Evolutionary conservation across 371 early-diverging fungal genomes (phyloP).

Genomic region (Haplosporangium sp.): DNA sequence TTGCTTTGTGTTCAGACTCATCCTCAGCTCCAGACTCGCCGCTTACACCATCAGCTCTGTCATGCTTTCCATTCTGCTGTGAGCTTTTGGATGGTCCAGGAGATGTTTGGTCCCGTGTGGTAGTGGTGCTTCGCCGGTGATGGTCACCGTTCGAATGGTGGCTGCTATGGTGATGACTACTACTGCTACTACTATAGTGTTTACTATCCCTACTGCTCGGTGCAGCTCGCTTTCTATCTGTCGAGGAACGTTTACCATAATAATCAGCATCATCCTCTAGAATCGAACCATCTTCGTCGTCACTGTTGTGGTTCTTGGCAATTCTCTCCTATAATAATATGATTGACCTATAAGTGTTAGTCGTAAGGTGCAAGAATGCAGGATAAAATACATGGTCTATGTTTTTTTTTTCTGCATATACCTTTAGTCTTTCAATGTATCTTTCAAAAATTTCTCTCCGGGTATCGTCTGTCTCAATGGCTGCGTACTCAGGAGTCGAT

Average conservation of each 20-base stretch:
- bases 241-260: constrained; percentile 18
- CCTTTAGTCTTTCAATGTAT: constrained; percentile 75
- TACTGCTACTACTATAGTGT: constrained; percentile 14
- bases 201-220: constrained; percentile 12
- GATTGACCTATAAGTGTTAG: too few species aligned
- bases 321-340: constrained; percentile 25
- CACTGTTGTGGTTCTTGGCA: constrained; percentile 44
- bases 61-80: constrained; percentile 17
- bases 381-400: too few species aligned
- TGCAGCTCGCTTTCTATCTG: constrained; percentile 11
- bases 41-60: constrained; percentile 3
- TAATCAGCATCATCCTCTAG: constrained; percentile 54
- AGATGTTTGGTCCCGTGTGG: constrained; percentile 13
- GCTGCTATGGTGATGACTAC: constrained; percentile 16
- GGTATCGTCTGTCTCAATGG: constrained; percentile 72
- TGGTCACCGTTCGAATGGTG: constrained; percentile 14
- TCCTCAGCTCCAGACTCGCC: constrained; percentile 24
- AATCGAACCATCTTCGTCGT: constrained; percentile 55
- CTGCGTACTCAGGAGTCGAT: constrained; percentile 65
- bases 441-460: constrained; percentile 83
- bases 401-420: constrained; percentile 26
- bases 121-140: constrained; percentile 11
- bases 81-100: constrained; percentile 28
- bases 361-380: too few species aligned
- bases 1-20: constrained; percentile 20